These are phyloP conservation scores for Saccharomycodes ludwigii DNA, from an alignment of 805 yeast genomes.

Conservation along the genomic window DNA sequence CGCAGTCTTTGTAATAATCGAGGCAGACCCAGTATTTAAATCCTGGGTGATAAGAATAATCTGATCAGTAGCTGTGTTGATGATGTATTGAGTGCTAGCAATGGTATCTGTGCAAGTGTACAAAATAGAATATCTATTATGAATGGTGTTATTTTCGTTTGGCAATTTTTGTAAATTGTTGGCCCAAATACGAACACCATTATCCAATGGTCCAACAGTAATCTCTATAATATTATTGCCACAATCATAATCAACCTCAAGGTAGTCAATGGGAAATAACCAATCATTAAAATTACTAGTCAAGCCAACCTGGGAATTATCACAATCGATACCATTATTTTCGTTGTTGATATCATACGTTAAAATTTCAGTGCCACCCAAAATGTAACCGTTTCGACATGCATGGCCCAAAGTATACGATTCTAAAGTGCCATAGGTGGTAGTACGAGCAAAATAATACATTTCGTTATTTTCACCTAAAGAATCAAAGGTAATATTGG, in stretches of 20 bases:
- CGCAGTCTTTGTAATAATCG: no score
- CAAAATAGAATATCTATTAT: constrained; percentile 12
- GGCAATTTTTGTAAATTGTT: constrained; percentile 22
- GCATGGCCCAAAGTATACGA: constrained; percentile 22
- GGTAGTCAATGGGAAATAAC: constrained; percentile 18
- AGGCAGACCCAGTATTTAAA: no score
- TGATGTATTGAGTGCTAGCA: no score
- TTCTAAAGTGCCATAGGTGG: constrained; percentile 22
- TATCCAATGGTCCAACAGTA: constrained; percentile 12
- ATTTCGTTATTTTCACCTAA: constrained; percentile 9
- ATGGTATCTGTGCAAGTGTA: constrained; percentile 19
- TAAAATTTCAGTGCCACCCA: constrained; percentile 18
- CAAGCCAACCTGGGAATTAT: constrained; percentile 9
- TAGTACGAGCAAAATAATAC: constrained; percentile 20
- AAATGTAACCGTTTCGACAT: constrained; percentile 21
- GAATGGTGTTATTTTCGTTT: constrained; percentile 11
- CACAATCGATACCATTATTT: constrained; percentile 15
- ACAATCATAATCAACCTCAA: constrained; percentile 14
- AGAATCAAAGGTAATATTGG: constrained; percentile 18
- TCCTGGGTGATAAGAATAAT: no score
- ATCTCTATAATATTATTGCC: constrained; percentile 13
- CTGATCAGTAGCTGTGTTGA: no score
- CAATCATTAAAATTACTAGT: constrained; percentile 24
- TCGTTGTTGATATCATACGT: constrained; percentile 9
- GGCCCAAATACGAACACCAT: constrained; percentile 21